Evolutionary conservation across 176 grass and related monocot genomes (phyloP).

Genomic region (Carex pumila): DNA sequence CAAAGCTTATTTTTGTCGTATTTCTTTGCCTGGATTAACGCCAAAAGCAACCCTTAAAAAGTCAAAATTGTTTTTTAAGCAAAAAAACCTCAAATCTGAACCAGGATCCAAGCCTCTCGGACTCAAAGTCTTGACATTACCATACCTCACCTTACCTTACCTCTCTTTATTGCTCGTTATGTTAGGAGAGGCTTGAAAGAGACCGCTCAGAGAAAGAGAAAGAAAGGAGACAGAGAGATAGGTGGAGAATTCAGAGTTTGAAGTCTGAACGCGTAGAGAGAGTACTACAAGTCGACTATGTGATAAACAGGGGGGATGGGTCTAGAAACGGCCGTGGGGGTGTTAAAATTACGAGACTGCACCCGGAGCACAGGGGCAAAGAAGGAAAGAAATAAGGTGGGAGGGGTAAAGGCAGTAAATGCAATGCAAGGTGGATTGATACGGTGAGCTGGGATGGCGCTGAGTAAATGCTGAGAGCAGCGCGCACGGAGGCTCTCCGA

Average conservation of each 20-base stretch:
- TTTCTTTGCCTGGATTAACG: slow-evolving; percentile 8
- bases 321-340: not conserved
- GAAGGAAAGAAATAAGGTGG: not conserved
- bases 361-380: slow-evolving; percentile 5
- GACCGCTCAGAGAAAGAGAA: not conserved
- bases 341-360: not conserved
- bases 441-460: not conserved
- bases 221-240: not conserved
- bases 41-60: slow-evolving; percentile 20
- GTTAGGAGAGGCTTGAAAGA: slow-evolving; percentile 18
- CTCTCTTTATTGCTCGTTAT: slow-evolving; percentile 27
- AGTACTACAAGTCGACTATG: slow-evolving; percentile 14
- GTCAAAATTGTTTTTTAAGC: not conserved
- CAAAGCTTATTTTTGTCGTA: slow-evolving; percentile 25
- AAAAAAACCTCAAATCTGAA: not conserved
- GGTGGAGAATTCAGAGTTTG: not conserved
- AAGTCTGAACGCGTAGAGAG: slow-evolving; percentile 20
- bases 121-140: not conserved
- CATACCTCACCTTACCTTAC: slow-evolving; percentile 4
- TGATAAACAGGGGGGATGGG: not conserved
- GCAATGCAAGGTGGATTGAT: not conserved
- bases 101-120: slow-evolving; percentile 1
- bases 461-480: not conserved
- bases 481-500: not conserved
- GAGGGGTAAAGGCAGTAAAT: not conserved